Base-by-base conservation (phyloP, 163 green algal species). In the Chlorella variabilis region DNA sequence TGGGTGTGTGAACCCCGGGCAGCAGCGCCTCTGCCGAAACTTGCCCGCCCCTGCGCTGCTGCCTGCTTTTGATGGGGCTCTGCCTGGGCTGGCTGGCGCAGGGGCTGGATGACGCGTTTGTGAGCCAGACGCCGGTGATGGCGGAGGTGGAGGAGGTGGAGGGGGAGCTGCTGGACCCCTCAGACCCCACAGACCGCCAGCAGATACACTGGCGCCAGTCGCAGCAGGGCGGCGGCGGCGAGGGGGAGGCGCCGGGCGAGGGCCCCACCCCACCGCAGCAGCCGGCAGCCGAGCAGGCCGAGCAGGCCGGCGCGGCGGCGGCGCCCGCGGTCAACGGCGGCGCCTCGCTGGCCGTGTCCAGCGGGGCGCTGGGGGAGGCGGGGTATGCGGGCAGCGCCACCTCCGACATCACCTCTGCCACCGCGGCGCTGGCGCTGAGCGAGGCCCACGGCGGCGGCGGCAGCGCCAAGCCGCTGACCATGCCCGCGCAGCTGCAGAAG, bases 401-500 rank as follows among this genome's bases (percentile, higher is more conserved):
- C 27, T 59, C 79, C 48, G 38, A 48, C 48, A 33, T 42, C 71
- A 56, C 74, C 36, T 61, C 38, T 42, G 59, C 41, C 23, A 29
- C 82, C 34, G 68, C 1, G 7, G 71, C 41, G 13, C 42, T 67
- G 20, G 69, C 42, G 23, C 20, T 9, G 67, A 11, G 9, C 2
- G 48, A 36, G 75, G n/a, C n/a, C n/a, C 58, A 9, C 51, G 17
- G 48, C 63, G 38, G 18, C 31, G 20, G 36, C 20, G 36, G 62
- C 70, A 68, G 63, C 54, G 36, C 25, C 73, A 48, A 80, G 73
- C 69, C 56, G 71, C 61, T 69, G 25, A 76, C 21, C 18, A 34
- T 71, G 68, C 45, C 59, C 6, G 36, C 65, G 74, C 69, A 42
- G 85, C 79, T 51, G 76, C 74, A 75, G 84, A 94, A 94, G 63